Evolutionary conservation across 208 protist genomes (phyloP).

Genomic region (Plasmodiophora brassicae): DNA sequence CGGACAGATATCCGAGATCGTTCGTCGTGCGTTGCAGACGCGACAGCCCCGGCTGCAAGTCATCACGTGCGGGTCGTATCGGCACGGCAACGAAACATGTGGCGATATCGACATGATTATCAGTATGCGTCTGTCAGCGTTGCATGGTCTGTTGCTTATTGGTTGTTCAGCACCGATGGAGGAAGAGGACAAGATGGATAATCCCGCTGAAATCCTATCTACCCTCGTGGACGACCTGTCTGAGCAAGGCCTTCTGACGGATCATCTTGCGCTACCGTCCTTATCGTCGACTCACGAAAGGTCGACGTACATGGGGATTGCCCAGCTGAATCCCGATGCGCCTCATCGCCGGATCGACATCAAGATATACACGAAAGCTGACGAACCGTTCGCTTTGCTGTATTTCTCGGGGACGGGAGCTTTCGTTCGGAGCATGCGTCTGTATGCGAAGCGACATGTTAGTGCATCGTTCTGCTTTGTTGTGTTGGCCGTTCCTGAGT

Average conservation of each 20-base stretch:
- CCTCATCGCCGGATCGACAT: constrained; percentile 26
- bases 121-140: too few relatives aligned
- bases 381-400: background rate
- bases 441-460: background rate
- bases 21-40: background rate
- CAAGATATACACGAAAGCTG: background rate
- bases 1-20: background rate
- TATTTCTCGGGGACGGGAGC: background rate
- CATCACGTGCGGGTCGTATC: background rate
- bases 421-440: constrained; percentile 9
- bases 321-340: background rate
- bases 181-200: background rate
- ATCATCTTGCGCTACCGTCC: constrained; percentile 13
- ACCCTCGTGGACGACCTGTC: background rate
- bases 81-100: background rate
- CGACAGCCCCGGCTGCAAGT: background rate
- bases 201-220: background rate
- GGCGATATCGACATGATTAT: constrained; percentile 34
- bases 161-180: too few relatives aligned
- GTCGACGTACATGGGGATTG: background rate
- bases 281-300: background rate
- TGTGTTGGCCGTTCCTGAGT: background rate
- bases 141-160: too few relatives aligned
- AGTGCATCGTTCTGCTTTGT: constrained; percentile 2
- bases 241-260: background rate